Conservation (phyloP, 164 flowering plant genomes). For the Houttuynia cordata region DNA sequence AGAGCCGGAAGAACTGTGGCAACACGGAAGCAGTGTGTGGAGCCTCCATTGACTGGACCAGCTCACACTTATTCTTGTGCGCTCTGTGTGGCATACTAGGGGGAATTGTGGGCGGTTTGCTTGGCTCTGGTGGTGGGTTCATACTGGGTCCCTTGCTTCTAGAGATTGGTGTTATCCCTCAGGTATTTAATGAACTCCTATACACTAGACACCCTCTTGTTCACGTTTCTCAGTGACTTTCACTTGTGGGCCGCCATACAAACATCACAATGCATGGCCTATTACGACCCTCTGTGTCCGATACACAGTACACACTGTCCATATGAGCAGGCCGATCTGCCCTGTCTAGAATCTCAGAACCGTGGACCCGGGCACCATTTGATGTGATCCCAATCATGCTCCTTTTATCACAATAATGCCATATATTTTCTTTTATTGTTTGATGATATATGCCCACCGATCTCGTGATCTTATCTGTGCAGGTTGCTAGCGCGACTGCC, state of each 20-base stretch:
- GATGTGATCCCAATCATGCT: too few relatives aligned
- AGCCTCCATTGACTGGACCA: conserved; percentile 69
- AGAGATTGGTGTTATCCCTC: conserved; percentile 92
- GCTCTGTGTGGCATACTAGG: conserved; percentile 81
- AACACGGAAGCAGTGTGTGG: conserved; percentile 58
- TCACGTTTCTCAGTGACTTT: neutral
- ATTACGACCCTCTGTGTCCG: too few relatives aligned
- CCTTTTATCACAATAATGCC: too few relatives aligned
- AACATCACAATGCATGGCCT: too few relatives aligned
- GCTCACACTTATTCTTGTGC: conserved; percentile 46
- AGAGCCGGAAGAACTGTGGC: conserved; percentile 44
- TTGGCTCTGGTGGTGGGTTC: conserved; percentile 96
- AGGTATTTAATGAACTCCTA: conserved; percentile 29
- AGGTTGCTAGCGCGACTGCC: conserved; percentile 97
- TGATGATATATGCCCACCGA: neutral
- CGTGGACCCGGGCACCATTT: too few relatives aligned
- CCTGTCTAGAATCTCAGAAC: too few relatives aligned
- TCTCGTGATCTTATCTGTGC: neutral
- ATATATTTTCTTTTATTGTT: too few relatives aligned
- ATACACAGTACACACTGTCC: too few relatives aligned
- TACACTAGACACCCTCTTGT: neutral
- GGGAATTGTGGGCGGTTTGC: conserved; percentile 87
- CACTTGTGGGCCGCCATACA: too few relatives aligned
- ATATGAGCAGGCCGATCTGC: too few relatives aligned
- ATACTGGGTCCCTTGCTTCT: conserved; percentile 88